A percentile compares a stretch with the other conserved stretches of the same genome.
Conservation (phyloP, 2,329 filamentous ascomycete genomes). For the Sclerotinia borealis region DNA sequence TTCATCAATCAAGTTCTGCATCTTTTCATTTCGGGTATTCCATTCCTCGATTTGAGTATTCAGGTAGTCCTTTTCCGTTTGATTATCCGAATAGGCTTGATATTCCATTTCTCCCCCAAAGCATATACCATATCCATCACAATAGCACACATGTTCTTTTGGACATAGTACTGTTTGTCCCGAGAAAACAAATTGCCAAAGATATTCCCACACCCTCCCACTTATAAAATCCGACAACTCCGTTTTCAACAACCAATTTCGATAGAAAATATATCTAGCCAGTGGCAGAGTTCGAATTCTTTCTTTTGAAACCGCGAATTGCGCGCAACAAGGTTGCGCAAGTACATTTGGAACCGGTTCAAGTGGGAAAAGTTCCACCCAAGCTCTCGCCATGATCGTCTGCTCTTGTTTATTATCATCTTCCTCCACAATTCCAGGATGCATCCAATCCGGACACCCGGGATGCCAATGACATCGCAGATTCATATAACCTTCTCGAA, state of each 20-base stretch:
- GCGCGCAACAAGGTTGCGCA: constrained; percentile 54
- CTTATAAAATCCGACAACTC: constrained; percentile 47
- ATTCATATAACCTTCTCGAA: constrained; percentile 51
- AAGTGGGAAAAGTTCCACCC: constrained; percentile 28
- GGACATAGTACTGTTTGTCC: constrained; percentile 36
- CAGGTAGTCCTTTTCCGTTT: not conserved
- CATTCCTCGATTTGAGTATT: not conserved
- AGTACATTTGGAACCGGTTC: constrained; percentile 41
- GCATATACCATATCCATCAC: constrained; percentile 31
- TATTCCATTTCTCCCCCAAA: constrained; percentile 29
- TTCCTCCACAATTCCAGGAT: constrained; percentile 27
- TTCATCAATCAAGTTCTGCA: not conserved
- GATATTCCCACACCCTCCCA: constrained; percentile 57
- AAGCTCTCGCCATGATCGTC: constrained; percentile 31
- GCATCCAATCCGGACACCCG: constrained; percentile 47
- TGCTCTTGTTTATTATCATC: constrained; percentile 6
- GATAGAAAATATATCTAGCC: constrained; percentile 49
- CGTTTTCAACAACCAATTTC: constrained; percentile 55
- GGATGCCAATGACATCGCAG: constrained; percentile 54
- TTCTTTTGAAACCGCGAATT: constrained; percentile 55
- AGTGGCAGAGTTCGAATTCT: constrained; percentile 43
- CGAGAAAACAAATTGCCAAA: constrained; percentile 61
- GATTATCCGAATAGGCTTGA: constrained; percentile 1
- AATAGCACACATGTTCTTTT: constrained; percentile 28
- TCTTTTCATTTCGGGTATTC: not conserved